Evolutionary conservation across 495 filamentous ascomycete genomes (phyloP).

Genomic region (Penicillium mononematosum): DNA sequence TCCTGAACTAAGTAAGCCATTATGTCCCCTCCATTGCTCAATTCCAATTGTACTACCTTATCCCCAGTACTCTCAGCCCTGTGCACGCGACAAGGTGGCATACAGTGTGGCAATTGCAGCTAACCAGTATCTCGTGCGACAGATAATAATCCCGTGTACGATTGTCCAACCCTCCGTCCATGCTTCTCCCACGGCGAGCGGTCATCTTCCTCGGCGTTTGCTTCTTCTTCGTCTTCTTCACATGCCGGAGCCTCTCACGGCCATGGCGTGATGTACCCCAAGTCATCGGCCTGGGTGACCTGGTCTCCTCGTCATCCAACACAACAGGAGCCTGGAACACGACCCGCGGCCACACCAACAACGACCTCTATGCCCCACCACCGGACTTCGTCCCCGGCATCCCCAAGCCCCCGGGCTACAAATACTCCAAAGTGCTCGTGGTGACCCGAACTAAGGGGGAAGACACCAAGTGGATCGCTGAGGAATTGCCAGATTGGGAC

Average conservation of each 20-base stretch:
- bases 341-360: constrained; percentile 19
- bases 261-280: constrained; percentile 39
- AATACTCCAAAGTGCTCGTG: constrained; percentile 55
- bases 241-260: constrained; percentile 32
- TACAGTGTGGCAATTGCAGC: neutral
- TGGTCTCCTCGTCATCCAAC: constrained; percentile 21
- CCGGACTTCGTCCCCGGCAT: constrained; percentile 41
- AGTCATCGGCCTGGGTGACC: constrained; percentile 39
- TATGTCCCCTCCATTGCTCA: neutral
- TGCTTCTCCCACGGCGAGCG: constrained; percentile 41
- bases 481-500: constrained; percentile 55
- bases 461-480: constrained; percentile 60
- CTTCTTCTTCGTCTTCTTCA: constrained; percentile 35
- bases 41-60: neutral
- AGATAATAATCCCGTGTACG: constrained; percentile 13
- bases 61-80: neutral
- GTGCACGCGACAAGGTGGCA: neutral
- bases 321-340: constrained; percentile 25
- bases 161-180: constrained; percentile 21
- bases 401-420: constrained; percentile 40
- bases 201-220: constrained; percentile 39
- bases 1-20: constrained; percentile 6
- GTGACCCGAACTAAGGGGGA: constrained; percentile 56
- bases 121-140: constrained; percentile 18
- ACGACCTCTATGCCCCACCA: constrained; percentile 32